phyloP scores from a whole-genome alignment of 1,284 basidiomycete species.

The Coniferiporia sulphurascens region DNA sequence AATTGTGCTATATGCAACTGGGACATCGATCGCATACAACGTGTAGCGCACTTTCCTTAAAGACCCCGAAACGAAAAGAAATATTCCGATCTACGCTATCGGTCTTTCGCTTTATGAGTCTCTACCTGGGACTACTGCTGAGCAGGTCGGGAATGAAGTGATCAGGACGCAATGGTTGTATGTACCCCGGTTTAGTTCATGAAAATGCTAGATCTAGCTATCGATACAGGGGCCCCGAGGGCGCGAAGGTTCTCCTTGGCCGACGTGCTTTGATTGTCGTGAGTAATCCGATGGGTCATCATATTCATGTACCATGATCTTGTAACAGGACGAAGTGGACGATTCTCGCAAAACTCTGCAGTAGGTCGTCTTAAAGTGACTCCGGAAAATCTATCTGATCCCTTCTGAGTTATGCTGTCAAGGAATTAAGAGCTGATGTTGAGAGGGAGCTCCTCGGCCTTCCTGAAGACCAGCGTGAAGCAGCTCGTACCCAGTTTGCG shows the following conservation, averaged over 20 bases:
- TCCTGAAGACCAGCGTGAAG: conserved; percentile 67
- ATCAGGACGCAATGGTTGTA: conserved; percentile 91
- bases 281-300: conserved; percentile 29
- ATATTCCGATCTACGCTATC: conserved; percentile 89
- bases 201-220: conserved; percentile 5
- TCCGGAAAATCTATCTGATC: conserved; percentile 8
- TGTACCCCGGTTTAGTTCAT: not conserved
- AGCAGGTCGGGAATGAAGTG: conserved; percentile 81
- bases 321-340: conserved; percentile 82
- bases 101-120: conserved; percentile 91
- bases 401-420: conserved; percentile 70
- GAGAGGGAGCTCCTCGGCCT: conserved; percentile 63
- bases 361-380: conserved; percentile 39
- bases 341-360: conserved; percentile 88
- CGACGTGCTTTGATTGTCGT: conserved; percentile 80
- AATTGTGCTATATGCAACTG: conserved; percentile 2
- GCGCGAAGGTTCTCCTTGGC: conserved; percentile 72
- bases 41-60: conserved; percentile 81
- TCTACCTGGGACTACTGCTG: conserved; percentile 67
- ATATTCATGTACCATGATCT: conserved; percentile 16
- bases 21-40: not conserved
- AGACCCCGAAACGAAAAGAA: conserved; percentile 63
- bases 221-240: conserved; percentile 48
- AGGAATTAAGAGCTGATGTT: conserved; percentile 84
- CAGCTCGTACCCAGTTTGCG: conserved; percentile 75